Conservation (phyloP, 352 stramenopile genomes). For the Globisporangium alternatum region DNA sequence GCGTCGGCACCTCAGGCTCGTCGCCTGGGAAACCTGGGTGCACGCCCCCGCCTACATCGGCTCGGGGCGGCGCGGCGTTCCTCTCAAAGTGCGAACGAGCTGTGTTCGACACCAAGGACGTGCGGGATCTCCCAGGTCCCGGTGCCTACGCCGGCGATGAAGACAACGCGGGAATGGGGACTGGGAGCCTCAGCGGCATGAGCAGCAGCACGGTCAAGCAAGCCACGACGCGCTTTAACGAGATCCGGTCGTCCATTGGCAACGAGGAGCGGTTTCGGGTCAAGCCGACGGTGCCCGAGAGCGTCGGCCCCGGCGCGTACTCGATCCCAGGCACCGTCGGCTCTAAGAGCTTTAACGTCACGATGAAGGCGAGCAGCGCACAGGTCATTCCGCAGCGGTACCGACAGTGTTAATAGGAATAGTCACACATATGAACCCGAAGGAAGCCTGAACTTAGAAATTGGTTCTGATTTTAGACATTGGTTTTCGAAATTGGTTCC, state of each 20-base stretch:
- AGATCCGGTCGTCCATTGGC: slow-evolving; percentile 40
- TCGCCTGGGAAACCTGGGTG: slow-evolving; percentile 2
- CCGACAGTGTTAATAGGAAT: slow-evolving; percentile 1
- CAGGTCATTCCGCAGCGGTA: slow-evolving; percentile 1
- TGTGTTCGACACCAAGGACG: slow-evolving; percentile 40
- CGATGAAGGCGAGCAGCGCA: slow-evolving; percentile 25
- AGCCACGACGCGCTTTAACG: slow-evolving; percentile 29
- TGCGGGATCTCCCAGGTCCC: slow-evolving; percentile 43
- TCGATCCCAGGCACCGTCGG: slow-evolving; percentile 51
- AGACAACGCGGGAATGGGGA: slow-evolving; percentile 5
- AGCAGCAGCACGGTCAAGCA: not conserved
- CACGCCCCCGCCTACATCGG: not conserved
- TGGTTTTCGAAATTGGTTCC: not conserved
- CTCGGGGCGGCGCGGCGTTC: slow-evolving; percentile 27
- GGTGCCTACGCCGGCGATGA: slow-evolving; percentile 35
- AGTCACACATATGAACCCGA: not conserved
- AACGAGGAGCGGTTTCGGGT: slow-evolving; percentile 51
- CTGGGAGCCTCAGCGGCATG: not conserved
- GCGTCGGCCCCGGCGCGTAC: slow-evolving; percentile 52
- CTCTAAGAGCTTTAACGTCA: slow-evolving; percentile 70
- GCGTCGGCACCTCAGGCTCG: not conserved
- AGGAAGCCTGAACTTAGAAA: not conserved
- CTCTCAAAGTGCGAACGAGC: slow-evolving; percentile 40
- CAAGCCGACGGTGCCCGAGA: slow-evolving; percentile 41
- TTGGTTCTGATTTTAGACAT: not conserved